Evolutionary conservation across 129 eudicot species (phyloP).

Genomic region (Mikania micrantha): DNA sequence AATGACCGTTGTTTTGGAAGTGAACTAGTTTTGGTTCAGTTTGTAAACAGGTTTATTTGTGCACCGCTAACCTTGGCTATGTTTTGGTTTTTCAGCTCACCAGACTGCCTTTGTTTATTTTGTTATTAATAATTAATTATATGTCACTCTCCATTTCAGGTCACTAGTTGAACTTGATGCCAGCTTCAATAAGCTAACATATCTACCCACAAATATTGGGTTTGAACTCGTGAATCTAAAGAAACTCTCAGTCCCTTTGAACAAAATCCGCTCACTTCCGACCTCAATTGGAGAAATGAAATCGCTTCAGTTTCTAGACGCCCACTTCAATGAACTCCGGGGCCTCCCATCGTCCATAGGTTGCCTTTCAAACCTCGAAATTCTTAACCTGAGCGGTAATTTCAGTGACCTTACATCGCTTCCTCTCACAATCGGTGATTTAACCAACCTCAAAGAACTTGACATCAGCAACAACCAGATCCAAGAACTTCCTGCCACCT

Average conservation of each 20-base stretch:
- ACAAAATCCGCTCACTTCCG: conserved; percentile 86
- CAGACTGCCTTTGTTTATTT: neutral
- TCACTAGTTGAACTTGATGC: conserved; percentile 79
- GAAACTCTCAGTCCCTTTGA: conserved; percentile 54
- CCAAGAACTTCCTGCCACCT: conserved; percentile 69
- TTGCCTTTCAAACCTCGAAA: conserved; percentile 60
- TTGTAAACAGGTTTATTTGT: no score
- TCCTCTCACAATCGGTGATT: conserved; percentile 69
- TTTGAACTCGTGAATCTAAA: conserved; percentile 59
- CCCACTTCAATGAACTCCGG: conserved; percentile 86
- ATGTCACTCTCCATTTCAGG: conserved; percentile 12
- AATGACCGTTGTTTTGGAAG: no score
- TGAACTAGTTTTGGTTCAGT: no score
- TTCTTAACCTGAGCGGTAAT: conserved; percentile 66
- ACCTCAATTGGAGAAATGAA: conserved; percentile 84
- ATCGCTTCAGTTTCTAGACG: conserved; percentile 59
- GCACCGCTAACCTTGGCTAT: neutral
- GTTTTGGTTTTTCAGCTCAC: neutral
- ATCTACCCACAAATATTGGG: conserved; percentile 87
- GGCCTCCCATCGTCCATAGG: conserved; percentile 69
- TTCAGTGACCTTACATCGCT: conserved; percentile 80
- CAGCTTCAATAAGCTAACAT: conserved; percentile 77
- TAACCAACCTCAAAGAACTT: conserved; percentile 70
- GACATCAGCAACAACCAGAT: conserved; percentile 94
- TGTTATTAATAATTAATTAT: neutral